Conservation (phyloP, 139 green algal species). For the Micromonas commoda region DNA sequence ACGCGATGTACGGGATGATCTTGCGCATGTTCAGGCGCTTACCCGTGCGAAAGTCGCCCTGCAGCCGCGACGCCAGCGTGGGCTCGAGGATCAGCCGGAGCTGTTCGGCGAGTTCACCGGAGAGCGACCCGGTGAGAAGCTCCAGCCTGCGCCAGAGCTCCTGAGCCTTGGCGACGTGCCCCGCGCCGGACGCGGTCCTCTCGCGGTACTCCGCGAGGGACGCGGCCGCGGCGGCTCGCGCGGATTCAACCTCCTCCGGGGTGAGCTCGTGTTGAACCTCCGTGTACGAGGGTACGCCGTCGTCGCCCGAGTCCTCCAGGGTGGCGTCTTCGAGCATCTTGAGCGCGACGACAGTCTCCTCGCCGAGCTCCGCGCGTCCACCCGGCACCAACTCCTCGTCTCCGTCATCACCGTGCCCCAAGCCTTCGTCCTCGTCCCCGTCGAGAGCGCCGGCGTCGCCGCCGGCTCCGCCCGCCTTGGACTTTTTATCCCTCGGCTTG, state of each 20-base stretch:
- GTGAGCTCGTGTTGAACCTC: constrained; percentile 27
- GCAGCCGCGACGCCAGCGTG: constrained; percentile 71
- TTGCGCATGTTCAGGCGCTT: constrained; percentile 99
- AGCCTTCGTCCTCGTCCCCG: constrained; percentile 23
- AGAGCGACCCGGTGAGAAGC: constrained; percentile 59
- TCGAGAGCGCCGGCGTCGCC: neutral
- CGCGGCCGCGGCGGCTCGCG: constrained; percentile 26
- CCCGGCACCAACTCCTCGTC: constrained; percentile 24
- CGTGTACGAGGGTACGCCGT: constrained; percentile 26
- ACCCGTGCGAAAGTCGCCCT: constrained; percentile 88
- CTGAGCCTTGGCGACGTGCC: constrained; percentile 23
- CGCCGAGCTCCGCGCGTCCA: neutral
- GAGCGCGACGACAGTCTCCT: constrained; percentile 29
- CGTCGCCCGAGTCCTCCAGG: neutral
- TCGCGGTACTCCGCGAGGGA: neutral
- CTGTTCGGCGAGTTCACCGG: constrained; percentile 88
- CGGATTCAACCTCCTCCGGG: constrained; percentile 27
- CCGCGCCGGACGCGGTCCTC: constrained; percentile 22
- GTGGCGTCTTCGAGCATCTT: constrained; percentile 13
- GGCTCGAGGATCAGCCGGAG: constrained; percentile 92
- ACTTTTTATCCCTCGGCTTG: neutral
- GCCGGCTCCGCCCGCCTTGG: neutral
- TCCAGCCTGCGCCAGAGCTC: constrained; percentile 75
- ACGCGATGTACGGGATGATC: constrained; percentile 95
- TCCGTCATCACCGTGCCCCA: constrained; percentile 16